phyloP scores from a whole-genome alignment of 2,329 filamentous ascomycete genomes.

The Phialophora verrucosa region DNA sequence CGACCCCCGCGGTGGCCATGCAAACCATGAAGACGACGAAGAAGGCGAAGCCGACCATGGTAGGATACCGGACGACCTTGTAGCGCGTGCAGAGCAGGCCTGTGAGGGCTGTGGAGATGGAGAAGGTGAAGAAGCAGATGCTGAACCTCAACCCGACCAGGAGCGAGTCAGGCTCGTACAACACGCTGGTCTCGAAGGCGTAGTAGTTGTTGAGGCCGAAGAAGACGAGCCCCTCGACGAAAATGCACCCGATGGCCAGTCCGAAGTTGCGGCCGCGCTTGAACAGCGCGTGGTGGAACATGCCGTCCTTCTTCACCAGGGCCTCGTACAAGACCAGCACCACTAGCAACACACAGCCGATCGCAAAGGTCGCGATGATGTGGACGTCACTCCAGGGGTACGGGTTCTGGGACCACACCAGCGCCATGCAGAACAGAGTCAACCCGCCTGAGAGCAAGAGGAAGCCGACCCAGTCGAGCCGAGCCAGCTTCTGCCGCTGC shows the following conservation, averaged over 20 bases:
- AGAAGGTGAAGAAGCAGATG: no score
- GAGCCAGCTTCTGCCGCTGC: slow-evolving; percentile 22
- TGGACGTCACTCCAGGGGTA: slow-evolving; percentile 59
- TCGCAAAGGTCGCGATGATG: slow-evolving; percentile 57
- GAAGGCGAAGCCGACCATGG: slow-evolving; percentile 16
- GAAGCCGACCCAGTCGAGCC: slow-evolving; percentile 32
- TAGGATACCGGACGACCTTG: background rate
- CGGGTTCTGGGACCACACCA: slow-evolving; percentile 62
- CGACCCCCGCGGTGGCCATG: slow-evolving; percentile 18
- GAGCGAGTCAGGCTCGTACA: no score
- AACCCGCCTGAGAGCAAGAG: slow-evolving; percentile 22
- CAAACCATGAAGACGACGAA: slow-evolving; percentile 20
- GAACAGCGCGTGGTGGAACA: slow-evolving; percentile 57
- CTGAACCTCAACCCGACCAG: no score
- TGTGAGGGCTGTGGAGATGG: no score
- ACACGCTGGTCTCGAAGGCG: no score
- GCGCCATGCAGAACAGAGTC: slow-evolving; percentile 58
- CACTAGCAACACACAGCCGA: slow-evolving; percentile 52
- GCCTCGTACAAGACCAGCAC: slow-evolving; percentile 60
- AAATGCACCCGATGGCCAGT: slow-evolving; percentile 1
- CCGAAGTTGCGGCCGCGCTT: slow-evolving; percentile 61
- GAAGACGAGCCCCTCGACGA: no score
- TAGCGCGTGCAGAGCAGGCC: no score
- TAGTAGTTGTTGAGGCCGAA: no score
- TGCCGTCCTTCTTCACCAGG: slow-evolving; percentile 58